Evolutionary conservation across 179 eudicot species (phyloP).

Genomic region (Spergularia azorica): DNA sequence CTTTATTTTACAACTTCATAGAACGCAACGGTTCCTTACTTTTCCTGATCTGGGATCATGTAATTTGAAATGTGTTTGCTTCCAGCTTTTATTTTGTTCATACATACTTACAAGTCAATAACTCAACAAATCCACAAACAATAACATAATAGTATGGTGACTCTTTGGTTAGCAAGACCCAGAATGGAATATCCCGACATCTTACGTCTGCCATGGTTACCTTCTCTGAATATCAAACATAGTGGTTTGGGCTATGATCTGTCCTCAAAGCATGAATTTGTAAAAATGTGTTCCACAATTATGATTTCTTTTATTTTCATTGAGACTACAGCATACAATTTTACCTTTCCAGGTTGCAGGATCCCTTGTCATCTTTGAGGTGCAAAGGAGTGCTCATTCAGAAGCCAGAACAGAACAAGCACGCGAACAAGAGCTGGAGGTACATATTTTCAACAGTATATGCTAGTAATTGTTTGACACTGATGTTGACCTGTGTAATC

Average conservation of each 20-base stretch:
- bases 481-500: not conserved
- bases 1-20: too few species aligned
- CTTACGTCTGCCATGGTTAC: not conserved
- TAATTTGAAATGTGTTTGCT: too few species aligned
- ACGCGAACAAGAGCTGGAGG: conserved; percentile 51
- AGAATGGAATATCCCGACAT: not conserved
- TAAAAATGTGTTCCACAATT: not conserved
- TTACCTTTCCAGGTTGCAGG: conserved; percentile 52
- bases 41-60: too few species aligned
- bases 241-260: not conserved
- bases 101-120: too few species aligned
- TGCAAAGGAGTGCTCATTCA: conserved; percentile 53
- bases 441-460: conserved; percentile 13
- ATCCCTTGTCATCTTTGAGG: conserved; percentile 47
- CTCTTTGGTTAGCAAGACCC: not conserved
- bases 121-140: too few species aligned
- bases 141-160: not conserved
- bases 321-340: not conserved
- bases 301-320: not conserved
- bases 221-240: not conserved
- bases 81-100: too few species aligned
- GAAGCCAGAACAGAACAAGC: conserved; percentile 54
- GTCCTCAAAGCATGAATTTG: not conserved
- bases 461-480: not conserved
- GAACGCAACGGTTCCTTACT: too few species aligned